A percentile compares a stretch with the other conserved stretches of the same genome.
These are phyloP conservation scores for Ampelomyces quisqualis DNA, from an alignment of 2,329 filamentous ascomycete species.

Conservation along the genomic window DNA sequence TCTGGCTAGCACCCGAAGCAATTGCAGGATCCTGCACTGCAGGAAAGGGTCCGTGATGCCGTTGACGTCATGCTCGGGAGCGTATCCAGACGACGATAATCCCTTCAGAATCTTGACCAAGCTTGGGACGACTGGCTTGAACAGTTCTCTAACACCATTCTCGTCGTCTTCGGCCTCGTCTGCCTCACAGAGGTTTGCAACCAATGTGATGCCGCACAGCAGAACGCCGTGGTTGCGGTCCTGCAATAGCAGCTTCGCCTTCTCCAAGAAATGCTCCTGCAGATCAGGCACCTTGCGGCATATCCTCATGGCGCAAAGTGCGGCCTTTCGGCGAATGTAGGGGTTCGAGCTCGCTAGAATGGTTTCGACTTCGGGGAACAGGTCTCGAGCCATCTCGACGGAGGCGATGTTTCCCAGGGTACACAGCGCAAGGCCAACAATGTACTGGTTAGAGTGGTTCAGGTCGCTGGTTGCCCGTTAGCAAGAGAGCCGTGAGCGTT, in stretches of 20 bases:
- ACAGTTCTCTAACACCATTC: conserved; percentile 85
- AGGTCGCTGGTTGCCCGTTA: conserved; percentile 68
- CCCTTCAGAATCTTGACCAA: conserved; percentile 90
- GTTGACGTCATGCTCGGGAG: conserved; percentile 96
- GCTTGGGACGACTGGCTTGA: conserved; percentile 79
- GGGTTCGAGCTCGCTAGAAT: conserved; percentile 91
- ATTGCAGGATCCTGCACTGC: conserved; percentile 89
- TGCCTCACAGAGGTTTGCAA: conserved; percentile 89
- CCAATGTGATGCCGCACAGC: conserved; percentile 86
- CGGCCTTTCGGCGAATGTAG: conserved; percentile 96
- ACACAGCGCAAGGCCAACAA: conserved; percentile 92
- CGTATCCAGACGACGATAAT: conserved; percentile 91
- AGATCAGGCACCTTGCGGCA: conserved; percentile 96
- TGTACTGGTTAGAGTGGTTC: conserved; percentile 96
- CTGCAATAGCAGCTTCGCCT: conserved; percentile 81
- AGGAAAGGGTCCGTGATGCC: conserved; percentile 97
- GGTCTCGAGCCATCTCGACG: conserved; percentile 95
- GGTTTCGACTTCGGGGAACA: conserved; percentile 93
- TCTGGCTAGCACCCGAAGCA: conserved; percentile 81
- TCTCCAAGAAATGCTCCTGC: conserved; percentile 95
- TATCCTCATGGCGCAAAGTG: conserved; percentile 98
- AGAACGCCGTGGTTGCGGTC: conserved; percentile 96
- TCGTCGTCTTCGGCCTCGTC: conserved; percentile 92
- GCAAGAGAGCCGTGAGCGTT: neutral
- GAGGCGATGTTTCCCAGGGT: conserved; percentile 97